Conservation (phyloP, 192 early-diverging fungal genomes). For the Phlyctochytrium arcticum region DNA sequence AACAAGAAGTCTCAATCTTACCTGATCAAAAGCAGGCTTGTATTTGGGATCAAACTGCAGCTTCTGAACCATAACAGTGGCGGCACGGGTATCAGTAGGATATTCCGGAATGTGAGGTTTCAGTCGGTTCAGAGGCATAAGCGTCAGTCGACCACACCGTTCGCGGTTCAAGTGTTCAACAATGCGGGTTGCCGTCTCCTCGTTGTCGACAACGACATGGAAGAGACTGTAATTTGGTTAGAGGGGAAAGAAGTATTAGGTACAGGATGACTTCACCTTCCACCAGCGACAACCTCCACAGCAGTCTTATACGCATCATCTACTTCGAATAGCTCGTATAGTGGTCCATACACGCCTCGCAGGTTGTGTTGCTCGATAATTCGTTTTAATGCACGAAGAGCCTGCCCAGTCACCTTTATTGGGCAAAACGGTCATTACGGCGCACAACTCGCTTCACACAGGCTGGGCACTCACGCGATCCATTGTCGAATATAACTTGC, state of each 20-base stretch:
- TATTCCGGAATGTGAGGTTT: conserved; percentile 53
- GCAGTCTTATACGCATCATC: conserved; percentile 78
- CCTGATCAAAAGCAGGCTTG: conserved; percentile 77
- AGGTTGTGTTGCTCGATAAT: conserved; percentile 62
- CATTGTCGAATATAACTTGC: conserved; percentile 68
- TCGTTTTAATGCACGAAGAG: conserved; percentile 64
- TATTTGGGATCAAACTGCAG: conserved; percentile 68
- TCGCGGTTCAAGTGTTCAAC: conserved; percentile 53
- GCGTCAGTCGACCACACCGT: conserved; percentile 81
- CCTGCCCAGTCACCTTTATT: conserved; percentile 67
- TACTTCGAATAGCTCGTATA: conserved; percentile 89
- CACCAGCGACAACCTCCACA: conserved; percentile 84
- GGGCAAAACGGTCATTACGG: not conserved
- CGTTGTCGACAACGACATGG: conserved; percentile 93
- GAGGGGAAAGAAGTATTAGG: not conserved
- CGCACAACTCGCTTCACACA: conserved; percentile 6
- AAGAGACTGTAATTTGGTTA: conserved; percentile 67
- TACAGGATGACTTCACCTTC: conserved; percentile 41
- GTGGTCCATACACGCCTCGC: conserved; percentile 79
- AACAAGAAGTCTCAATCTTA: conserved; percentile 19
- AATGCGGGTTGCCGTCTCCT: conserved; percentile 78
- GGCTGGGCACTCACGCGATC: conserved; percentile 54
- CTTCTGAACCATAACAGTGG: conserved; percentile 78
- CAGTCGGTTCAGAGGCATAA: conserved; percentile 93
- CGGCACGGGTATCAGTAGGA: conserved; percentile 46